Percentiles rank a stretch among this genome's conserved stretches.
Evolutionary conservation across 1,284 basidiomycete species (phyloP).

Genomic region (Sporisorium iseilematis-ciliati): DNA sequence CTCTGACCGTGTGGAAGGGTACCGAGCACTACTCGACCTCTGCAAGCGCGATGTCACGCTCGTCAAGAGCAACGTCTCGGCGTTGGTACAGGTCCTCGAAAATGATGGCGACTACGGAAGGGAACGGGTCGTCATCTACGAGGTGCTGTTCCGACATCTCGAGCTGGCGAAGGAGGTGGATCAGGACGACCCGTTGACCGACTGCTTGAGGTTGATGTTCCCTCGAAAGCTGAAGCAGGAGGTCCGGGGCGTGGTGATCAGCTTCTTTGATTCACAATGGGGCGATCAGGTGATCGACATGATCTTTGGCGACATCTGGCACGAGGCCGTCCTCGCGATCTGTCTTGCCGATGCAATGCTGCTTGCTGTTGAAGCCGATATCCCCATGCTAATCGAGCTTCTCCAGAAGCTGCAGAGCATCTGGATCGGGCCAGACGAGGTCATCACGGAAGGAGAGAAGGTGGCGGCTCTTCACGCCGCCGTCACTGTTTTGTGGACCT

Average conservation of each 20-base stretch:
- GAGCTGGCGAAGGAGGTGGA: not conserved
- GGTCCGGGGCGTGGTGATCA: not conserved
- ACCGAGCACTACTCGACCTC: slow-evolving; percentile 11
- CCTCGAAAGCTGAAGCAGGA: not conserved
- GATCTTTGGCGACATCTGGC: slow-evolving; percentile 9
- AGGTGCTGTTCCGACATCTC: slow-evolving; percentile 17
- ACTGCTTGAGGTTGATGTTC: slow-evolving; percentile 20
- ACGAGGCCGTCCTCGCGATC: slow-evolving; percentile 15
- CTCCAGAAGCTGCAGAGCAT: slow-evolving; percentile 22
- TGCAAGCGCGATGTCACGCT: slow-evolving; percentile 17
- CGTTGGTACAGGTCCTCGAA: slow-evolving; percentile 23
- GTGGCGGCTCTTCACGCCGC: slow-evolving; percentile 8
- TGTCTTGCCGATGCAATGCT: slow-evolving; percentile 21
- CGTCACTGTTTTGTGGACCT: slow-evolving; percentile 18
- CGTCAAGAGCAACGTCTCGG: slow-evolving; percentile 18
- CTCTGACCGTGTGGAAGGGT: slow-evolving; percentile 11
- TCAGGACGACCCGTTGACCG: not conserved
- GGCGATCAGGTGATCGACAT: not conserved
- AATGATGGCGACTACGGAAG: slow-evolving; percentile 7
- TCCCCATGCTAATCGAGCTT: slow-evolving; percentile 6
- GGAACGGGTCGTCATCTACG: slow-evolving; percentile 12
- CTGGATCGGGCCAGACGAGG: slow-evolving; percentile 12
- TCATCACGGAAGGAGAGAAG: not conserved
- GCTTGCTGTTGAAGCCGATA: not conserved
- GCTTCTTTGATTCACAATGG: slow-evolving; percentile 1